Conservation (phyloP, 768 basidiomycete genomes). For the Favolaschia claudopus region DNA sequence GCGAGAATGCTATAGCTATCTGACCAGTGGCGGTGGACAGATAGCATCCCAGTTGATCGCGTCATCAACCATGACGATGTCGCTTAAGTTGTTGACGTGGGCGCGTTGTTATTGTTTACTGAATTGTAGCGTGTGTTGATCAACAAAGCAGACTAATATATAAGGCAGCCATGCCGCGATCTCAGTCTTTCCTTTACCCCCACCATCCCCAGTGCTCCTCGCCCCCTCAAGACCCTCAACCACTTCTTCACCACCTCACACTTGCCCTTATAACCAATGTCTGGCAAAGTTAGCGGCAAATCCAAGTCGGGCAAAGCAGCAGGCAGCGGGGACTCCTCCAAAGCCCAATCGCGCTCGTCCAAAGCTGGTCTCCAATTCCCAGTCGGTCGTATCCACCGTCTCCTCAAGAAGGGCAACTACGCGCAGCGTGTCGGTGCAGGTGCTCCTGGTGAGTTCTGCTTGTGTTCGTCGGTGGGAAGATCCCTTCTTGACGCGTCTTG, state of each 20-base stretch:
- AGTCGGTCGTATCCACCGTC: slow-evolving; percentile 83
- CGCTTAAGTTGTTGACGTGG: too few relatives aligned
- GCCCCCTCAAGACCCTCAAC: slow-evolving; percentile 16
- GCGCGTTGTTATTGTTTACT: too few relatives aligned
- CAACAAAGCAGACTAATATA: too few relatives aligned
- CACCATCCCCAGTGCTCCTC: slow-evolving; percentile 22
- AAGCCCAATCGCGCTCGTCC: slow-evolving; percentile 65
- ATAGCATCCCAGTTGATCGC: too few relatives aligned
- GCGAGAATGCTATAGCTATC: too few relatives aligned
- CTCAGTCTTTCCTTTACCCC: slow-evolving; percentile 4
- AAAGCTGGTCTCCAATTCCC: slow-evolving; percentile 75
- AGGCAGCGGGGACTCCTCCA: slow-evolving; percentile 42
- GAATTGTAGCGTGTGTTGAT: too few relatives aligned
- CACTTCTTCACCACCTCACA: slow-evolving; percentile 17
- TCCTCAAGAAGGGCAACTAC: slow-evolving; percentile 78
- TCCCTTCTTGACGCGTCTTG: background rate
- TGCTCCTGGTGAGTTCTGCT: slow-evolving; percentile 59
- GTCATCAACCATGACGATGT: too few relatives aligned
- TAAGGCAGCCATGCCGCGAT: too few relatives aligned
- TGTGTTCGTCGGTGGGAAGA: background rate
- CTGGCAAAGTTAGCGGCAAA: slow-evolving; percentile 53
- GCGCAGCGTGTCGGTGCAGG: slow-evolving; percentile 79
- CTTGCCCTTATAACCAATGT: slow-evolving; percentile 31
- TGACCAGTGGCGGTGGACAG: too few relatives aligned
- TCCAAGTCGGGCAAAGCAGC: slow-evolving; percentile 60